Conservation (phyloP, 1,139 yeast genomes). For the Pneumocystis sp. region DNA sequence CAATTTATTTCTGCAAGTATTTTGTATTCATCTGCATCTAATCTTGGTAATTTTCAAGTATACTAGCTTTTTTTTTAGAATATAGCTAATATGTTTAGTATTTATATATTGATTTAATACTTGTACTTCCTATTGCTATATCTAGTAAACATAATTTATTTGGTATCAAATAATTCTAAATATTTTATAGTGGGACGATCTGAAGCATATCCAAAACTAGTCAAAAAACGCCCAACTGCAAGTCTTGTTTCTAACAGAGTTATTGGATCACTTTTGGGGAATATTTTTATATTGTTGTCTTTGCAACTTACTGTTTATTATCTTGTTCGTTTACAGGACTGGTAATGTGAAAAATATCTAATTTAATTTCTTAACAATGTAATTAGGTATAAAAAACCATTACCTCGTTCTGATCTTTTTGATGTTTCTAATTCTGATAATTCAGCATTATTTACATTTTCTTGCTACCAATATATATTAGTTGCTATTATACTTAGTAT, state of each 20-base stretch:
- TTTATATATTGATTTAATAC: constrained; percentile 73
- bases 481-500: constrained; percentile 69
- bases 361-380: neutral
- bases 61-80: neutral
- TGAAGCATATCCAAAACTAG: constrained; percentile 49
- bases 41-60: constrained; percentile 84
- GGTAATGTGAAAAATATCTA: constrained; percentile 63
- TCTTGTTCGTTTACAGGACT: constrained; percentile 36
- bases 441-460: constrained; percentile 61
- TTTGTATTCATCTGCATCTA: constrained; percentile 74
- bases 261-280: constrained; percentile 61
- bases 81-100: constrained; percentile 25
- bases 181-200: constrained; percentile 70
- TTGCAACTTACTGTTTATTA: constrained; percentile 63
- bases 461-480: constrained; percentile 79
- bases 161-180: neutral
- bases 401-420: constrained; percentile 42
- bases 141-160: constrained; percentile 27
- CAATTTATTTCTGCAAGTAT: constrained; percentile 81
- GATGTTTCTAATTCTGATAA: constrained; percentile 80
- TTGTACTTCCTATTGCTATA: constrained; percentile 85
- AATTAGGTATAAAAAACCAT: constrained; percentile 3
- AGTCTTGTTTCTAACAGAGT: constrained; percentile 82
- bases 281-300: constrained; percentile 43
- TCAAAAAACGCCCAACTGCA: constrained; percentile 76